Evolutionary conservation across 2,329 filamentous ascomycete genomes (phyloP), one percentile per base, ranked within the genome.

Genomic region (Geosmithia morbida): DNA sequence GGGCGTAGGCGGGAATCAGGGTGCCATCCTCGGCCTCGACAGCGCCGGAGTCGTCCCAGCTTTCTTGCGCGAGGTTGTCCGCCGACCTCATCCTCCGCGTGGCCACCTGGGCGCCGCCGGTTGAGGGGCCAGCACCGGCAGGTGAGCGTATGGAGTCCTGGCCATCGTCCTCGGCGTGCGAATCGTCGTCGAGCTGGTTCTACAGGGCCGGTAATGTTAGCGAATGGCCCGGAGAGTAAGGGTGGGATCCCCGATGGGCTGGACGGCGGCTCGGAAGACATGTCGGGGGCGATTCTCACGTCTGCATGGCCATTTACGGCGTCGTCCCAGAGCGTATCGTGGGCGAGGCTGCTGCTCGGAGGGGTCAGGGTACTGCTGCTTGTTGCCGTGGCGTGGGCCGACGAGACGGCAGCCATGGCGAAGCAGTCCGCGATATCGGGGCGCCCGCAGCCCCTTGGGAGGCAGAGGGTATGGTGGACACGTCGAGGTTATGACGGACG

Each of bases 361-460:
- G 71, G 68, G 51, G 67, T 69, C 50, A 77, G 61, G 43, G 65
- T 63, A 48, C 70, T n/a, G n/a, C n/a, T n/a, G n/a, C n/a, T 66
- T 50, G 69, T 65, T 46, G 69, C 65, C 51, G 68, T 67, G 40
- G 40, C 19, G 51, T 69, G 67, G 54, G 64, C 65, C 53, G 71
- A 62, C 53, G 74, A 72, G 60, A 77, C 68, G 57, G 71, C 66
- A 56, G 74, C 68, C 74, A 77, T 77, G 52, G 50, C 51, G 51
- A 51, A 46, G 51, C 48, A 30, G 46, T 50, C 43, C 46, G 48
- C 46, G 52, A 45, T 49, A 48, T 46, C 46, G 45, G 47, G 54
- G 54, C 53, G 52, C 58, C 59, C 58, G 53, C 57, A 51, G 55
- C 55, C 59, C 56, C 52, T 54, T 54, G 50, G 43, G 11, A 37